Conservation (phyloP, 176 grass and related monocot species). For the Zoysia pacifica region DNA sequence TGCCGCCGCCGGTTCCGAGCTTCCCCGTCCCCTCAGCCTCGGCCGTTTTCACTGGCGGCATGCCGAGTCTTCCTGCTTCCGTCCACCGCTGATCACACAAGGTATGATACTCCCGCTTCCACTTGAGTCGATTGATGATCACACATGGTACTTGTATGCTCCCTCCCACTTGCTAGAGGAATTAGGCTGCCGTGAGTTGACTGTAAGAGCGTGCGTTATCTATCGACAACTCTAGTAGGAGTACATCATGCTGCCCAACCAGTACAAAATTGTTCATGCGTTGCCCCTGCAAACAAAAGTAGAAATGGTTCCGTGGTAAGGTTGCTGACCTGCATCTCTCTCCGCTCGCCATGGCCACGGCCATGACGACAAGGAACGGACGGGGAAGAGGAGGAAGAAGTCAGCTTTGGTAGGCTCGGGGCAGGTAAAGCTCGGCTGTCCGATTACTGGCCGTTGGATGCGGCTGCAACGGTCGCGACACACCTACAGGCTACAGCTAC, state of each 20-base stretch:
- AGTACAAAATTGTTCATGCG: too few species aligned
- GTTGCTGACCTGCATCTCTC: neutral
- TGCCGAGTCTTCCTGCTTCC: constrained; percentile 10
- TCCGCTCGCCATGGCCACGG: neutral
- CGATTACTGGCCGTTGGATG: neutral
- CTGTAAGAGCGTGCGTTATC: neutral
- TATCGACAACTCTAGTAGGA: too few species aligned
- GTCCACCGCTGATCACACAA: neutral
- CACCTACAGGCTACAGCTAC: neutral
- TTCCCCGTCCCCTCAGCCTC: neutral
- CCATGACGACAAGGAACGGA: neutral
- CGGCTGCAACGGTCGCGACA: neutral
- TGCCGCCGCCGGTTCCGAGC: neutral
- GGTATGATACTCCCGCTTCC: constrained; percentile 30
- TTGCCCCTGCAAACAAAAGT: too few species aligned
- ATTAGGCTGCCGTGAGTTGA: neutral
- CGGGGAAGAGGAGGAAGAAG: neutral
- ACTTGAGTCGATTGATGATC: too few species aligned
- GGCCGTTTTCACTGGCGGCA: constrained; percentile 11
- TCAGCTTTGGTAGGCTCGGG: constrained; percentile 22
- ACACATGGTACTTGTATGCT: neutral
- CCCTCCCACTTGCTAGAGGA: neutral
- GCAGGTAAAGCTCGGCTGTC: neutral
- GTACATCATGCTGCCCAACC: too few species aligned
- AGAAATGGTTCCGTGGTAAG: too few species aligned